Evolutionary conservation across 75 land plant species (phyloP), one percentile per base, ranked within the genome.

Genomic region (Selaginella moellendorffii): DNA sequence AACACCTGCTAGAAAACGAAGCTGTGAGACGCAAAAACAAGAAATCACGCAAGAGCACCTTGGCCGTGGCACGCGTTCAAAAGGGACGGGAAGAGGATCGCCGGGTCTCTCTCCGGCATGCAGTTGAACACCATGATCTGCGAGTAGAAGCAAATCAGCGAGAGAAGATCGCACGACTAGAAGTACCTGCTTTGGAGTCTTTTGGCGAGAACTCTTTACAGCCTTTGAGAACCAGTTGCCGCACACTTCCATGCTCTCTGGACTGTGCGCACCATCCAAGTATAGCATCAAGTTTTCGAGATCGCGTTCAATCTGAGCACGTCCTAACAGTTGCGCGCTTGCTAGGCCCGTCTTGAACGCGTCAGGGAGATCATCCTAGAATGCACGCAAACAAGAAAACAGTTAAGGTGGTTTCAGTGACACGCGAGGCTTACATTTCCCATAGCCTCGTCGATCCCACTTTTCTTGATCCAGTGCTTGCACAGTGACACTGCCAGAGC

Each of bases 201-300:
- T n/a, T n/a, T n/a, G n/a, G n/a, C n/a, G n/a, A n/a, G n/a, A n/a
- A n/a, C n/a, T n/a, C n/a, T n/a, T n/a, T n/a, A n/a, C n/a, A n/a
- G n/a, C n/a, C n/a, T n/a, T n/a, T n/a, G n/a, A n/a, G n/a, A 56
- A 56, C 59, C 59, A 56, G 5, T 56, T 21, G 8, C 17, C 59
- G n/a, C 59, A 56, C 2, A n/a, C 59, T 21, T 56, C n/a, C 59
- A 56, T 56, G 59, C 59, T 56, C 59, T 56, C 59, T 56, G 59
- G 59, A 19, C 59, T 56, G 19, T 56, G 59, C n/a, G 59, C 59
- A 21, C 59, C 59, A 56, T 56, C 59, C 59, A 56, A 56, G n/a
- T 56, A 56, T 8, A 56, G n/a, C 9, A 8, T 56, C 8, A 56
- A n/a, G 23, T 56, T 56, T 56, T 25, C 59, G 2, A 56, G 19